These are phyloP conservation scores for Nicotiana paniculata DNA, from an alignment of 257 asterid species.

Conservation along the genomic window DNA sequence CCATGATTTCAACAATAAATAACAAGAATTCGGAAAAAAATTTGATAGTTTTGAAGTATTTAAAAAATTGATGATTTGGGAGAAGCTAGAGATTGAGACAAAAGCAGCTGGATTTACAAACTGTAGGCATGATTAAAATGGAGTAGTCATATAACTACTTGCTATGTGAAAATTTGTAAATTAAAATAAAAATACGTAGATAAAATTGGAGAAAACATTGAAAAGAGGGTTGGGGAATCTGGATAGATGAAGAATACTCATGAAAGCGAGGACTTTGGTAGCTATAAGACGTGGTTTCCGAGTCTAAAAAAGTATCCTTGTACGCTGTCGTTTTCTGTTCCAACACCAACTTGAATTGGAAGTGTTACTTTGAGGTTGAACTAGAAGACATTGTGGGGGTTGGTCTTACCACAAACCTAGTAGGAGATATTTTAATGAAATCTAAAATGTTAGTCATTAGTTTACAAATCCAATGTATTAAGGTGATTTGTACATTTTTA, in stretches of 20 bases:
- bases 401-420: no score
- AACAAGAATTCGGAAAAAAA: neutral
- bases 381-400: no score
- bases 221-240: neutral
- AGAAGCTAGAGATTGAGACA: neutral
- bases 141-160: neutral
- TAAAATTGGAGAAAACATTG: neutral
- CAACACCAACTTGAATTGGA: no score
- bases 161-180: neutral
- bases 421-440: no score
- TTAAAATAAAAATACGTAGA: neutral
- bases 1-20: conserved; percentile 33
- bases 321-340: neutral
- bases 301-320: neutral
- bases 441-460: no score
- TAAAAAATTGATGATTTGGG: neutral
- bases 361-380: no score
- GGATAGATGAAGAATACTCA: neutral
- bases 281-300: neutral
- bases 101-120: neutral
- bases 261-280: neutral
- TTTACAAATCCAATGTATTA: no score
- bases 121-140: neutral
- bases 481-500: no score
- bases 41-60: neutral